These are phyloP conservation scores for Vicia villosa DNA, from an alignment of 306 rosid genomes.

Conservation along the genomic window DNA sequence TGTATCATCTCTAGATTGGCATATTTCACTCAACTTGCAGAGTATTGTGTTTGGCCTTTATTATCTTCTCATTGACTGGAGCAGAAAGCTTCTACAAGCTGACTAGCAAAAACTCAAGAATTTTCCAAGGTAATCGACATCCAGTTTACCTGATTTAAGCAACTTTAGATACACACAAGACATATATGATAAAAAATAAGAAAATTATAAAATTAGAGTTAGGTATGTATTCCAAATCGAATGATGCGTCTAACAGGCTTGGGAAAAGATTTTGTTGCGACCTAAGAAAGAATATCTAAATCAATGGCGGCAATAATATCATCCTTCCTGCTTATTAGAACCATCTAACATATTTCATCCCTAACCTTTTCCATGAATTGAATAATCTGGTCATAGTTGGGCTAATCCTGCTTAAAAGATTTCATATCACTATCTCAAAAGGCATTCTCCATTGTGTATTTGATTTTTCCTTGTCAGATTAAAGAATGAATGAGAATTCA, in stretches of 20 bases:
- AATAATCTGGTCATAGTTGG: slow-evolving; percentile 70
- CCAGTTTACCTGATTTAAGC: slow-evolving; percentile 72
- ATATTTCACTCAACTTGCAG: too few relatives aligned
- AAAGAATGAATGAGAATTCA: slow-evolving; percentile 8
- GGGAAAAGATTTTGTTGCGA: slow-evolving; percentile 33
- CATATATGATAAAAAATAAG: slow-evolving; percentile 36
- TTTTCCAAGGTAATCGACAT: slow-evolving; percentile 80
- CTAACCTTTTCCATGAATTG: slow-evolving; percentile 80
- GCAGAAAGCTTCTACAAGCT: slow-evolving; percentile 86
- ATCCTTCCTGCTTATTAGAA: slow-evolving; percentile 83
- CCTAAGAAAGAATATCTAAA: slow-evolving; percentile 77
- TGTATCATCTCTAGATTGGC: too few relatives aligned
- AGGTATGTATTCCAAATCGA: slow-evolving; percentile 1
- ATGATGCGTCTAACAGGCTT: slow-evolving; percentile 24
- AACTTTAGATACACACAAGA: slow-evolving; percentile 50
- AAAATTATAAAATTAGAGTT: slow-evolving; percentile 2
- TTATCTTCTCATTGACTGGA: slow-evolving; percentile 68
- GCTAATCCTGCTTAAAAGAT: slow-evolving; percentile 64
- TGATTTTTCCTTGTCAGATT: slow-evolving; percentile 61
- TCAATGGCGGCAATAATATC: slow-evolving; percentile 71
- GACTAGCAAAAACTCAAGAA: slow-evolving; percentile 73
- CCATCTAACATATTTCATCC: slow-evolving; percentile 82
- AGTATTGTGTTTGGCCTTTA: slow-evolving; percentile 60
- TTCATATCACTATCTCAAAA: slow-evolving; percentile 87
- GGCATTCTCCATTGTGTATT: slow-evolving; percentile 79